Evolutionary conservation across 176 grass and related monocot genomes (phyloP), one percentile per base, ranked within the genome.

Genomic region (Pharus latifolius): DNA sequence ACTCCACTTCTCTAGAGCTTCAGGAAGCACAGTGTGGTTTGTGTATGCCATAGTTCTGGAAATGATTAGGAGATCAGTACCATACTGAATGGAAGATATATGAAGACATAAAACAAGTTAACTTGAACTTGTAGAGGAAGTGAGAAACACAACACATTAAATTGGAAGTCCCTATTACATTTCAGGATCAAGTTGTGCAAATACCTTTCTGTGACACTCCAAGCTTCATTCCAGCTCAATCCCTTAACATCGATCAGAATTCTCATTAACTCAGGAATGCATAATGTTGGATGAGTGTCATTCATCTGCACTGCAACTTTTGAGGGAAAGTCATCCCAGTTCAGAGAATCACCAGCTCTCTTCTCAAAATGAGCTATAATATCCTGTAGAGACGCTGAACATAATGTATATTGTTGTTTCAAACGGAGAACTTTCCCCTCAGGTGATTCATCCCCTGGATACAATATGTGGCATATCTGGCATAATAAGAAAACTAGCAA

Each of bases 291-390:
- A 69, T 99, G 95, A 46, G 95, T 99, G 68, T 99, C 95, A 76
- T 99, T 99, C 95, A 99, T 99, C 85, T 99, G 95, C 20, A 99
- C 95, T 46, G 95, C 95, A 56, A 99, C 90, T 90, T 94, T 99
- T 60, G 75, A 84, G 56, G 95, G 95, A 56, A 99, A 99, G 22
- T 94, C 84, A 45, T 91, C 73, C 95, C 95, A 99, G 32, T 78
- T 88, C 45, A 94, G 33, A 73, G 90, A 88, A 81, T 80, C 76
- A 45, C 95, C 79, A 88, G 87, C 77, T 69, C 90, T 84, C 37
- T 32, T 84, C 84, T 99, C 95, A 33, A 99, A 99, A 70, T 87
- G 81, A 72, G 82, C 84, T 80, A 94, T 70, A 65, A 99, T 99
- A 84, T 99, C 95, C 69, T 99, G 95, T 54, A 99, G 84, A 63